These are phyloP conservation scores for Plicaturopsis crispa DNA, from an alignment of 768 basidiomycete genomes.

Conservation along the genomic window DNA sequence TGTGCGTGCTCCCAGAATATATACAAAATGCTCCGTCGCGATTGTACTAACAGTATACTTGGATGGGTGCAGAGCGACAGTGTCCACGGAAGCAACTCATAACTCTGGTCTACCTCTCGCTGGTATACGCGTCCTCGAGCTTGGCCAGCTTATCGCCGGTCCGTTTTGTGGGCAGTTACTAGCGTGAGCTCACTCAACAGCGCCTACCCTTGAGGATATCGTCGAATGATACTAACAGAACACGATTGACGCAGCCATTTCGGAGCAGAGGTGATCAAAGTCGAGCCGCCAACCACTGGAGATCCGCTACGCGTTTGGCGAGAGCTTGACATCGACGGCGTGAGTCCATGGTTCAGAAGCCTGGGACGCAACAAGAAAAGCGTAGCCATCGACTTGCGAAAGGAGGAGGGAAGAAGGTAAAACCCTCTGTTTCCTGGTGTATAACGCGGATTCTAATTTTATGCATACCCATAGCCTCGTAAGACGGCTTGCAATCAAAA, in stretches of 20 bases:
- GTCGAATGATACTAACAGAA: no score
- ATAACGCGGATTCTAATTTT: neutral
- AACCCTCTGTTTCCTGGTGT: conserved; percentile 9
- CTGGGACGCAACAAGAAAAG: conserved; percentile 71
- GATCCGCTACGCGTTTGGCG: conserved; percentile 68
- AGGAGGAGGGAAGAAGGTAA: conserved; percentile 45
- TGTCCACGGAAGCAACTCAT: no score
- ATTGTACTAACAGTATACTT: no score
- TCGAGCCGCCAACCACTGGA: conserved; percentile 55
- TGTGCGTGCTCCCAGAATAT: no score
- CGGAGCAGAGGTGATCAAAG: conserved; percentile 67
- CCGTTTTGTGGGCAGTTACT: conserved; percentile 69
- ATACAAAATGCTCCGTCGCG: no score
- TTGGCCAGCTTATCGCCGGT: conserved; percentile 67
- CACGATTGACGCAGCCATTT: conserved; percentile 39
- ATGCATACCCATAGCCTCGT: conserved; percentile 38
- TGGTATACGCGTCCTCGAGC: conserved; percentile 57
- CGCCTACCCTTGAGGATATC: no score
- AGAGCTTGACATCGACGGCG: conserved; percentile 62
- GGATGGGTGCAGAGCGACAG: no score
- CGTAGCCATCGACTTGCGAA: conserved; percentile 57
- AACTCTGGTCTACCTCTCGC: conserved; percentile 54
- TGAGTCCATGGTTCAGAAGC: conserved; percentile 70
- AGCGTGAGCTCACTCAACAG: no score
- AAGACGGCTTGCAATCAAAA: conserved; percentile 49